These are phyloP conservation scores for Echinochloa phyllopogon DNA, from an alignment of 176 grass and related monocot species.

Conservation along the genomic window DNA sequence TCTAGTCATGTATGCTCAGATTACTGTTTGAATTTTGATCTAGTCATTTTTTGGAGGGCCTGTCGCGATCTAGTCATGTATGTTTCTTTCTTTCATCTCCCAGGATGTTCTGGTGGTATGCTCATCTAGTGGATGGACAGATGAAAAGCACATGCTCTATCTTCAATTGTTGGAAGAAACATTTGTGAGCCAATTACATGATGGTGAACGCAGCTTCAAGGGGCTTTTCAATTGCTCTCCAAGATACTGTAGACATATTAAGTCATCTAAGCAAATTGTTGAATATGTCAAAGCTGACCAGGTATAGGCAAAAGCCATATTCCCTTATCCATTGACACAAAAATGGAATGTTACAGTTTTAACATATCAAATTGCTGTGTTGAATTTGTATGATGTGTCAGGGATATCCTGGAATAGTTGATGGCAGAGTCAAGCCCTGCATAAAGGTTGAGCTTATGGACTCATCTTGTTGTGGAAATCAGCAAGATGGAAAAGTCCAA, in stretches of 20 bases:
- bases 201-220: constrained; percentile 44
- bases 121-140: constrained; percentile 73
- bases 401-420: constrained; percentile 43
- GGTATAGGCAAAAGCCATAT: constrained; percentile 45
- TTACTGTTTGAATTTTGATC: constrained; percentile 25
- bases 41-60: background rate
- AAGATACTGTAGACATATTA: constrained; percentile 27
- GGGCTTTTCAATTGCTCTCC: constrained; percentile 42
- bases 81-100: constrained; percentile 23
- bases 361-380: constrained; percentile 16
- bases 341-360: background rate
- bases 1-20: background rate
- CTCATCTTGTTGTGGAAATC: constrained; percentile 30
- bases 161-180: constrained; percentile 75
- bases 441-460: constrained; percentile 38
- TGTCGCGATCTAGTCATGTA: background rate
- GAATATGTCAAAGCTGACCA: constrained; percentile 22
- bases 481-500: constrained; percentile 9
- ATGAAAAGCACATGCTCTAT: constrained; percentile 88
- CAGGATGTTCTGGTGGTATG: constrained; percentile 55
- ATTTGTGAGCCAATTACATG: constrained; percentile 64
- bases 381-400: constrained; percentile 12
- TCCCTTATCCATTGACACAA: constrained; percentile 1
- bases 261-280: constrained; percentile 43
- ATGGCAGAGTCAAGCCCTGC: constrained; percentile 36